phyloP scores from a whole-genome alignment of 768 basidiomycete species.

The Daedaleopsis nitida region DNA sequence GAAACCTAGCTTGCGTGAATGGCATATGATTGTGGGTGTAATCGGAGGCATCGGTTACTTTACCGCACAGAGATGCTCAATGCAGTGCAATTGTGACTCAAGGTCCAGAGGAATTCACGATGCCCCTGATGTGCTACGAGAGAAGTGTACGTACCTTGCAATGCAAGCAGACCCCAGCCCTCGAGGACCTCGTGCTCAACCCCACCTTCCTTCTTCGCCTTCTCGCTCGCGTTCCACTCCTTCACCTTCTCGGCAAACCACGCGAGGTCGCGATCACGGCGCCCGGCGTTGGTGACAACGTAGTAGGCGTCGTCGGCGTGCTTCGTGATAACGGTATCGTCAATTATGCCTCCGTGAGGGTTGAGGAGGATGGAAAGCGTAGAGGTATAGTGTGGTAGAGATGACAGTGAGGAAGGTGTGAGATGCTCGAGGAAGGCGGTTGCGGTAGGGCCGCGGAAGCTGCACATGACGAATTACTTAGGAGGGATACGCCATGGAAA shows the following conservation, averaged over 20 bases:
- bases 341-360: slow-evolving; percentile 89
- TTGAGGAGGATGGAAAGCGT: slow-evolving; percentile 91
- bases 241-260: slow-evolving; percentile 72
- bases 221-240: slow-evolving; percentile 74
- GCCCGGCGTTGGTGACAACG: slow-evolving; percentile 94
- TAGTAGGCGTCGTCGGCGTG: slow-evolving; percentile 82
- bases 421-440: slow-evolving; percentile 87
- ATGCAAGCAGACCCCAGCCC: slow-evolving; percentile 83
- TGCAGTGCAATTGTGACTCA: no score
- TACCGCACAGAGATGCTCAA: no score
- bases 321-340: slow-evolving; percentile 92
- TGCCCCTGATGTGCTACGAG: neutral
- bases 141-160: slow-evolving; percentile 74
- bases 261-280: slow-evolving; percentile 76
- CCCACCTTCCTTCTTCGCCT: slow-evolving; percentile 48
- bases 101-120: neutral
- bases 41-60: no score
- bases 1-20: no score
- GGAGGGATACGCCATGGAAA: neutral
- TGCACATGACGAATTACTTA: slow-evolving; percentile 33
- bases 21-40: no score
- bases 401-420: slow-evolving; percentile 77
- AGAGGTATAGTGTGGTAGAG: slow-evolving; percentile 71
- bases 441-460: slow-evolving; percentile 79
- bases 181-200: slow-evolving; percentile 85